These are phyloP conservation scores for Galeopsis tetrahit DNA, from an alignment of 257 asterid species.

Conservation along the genomic window DNA sequence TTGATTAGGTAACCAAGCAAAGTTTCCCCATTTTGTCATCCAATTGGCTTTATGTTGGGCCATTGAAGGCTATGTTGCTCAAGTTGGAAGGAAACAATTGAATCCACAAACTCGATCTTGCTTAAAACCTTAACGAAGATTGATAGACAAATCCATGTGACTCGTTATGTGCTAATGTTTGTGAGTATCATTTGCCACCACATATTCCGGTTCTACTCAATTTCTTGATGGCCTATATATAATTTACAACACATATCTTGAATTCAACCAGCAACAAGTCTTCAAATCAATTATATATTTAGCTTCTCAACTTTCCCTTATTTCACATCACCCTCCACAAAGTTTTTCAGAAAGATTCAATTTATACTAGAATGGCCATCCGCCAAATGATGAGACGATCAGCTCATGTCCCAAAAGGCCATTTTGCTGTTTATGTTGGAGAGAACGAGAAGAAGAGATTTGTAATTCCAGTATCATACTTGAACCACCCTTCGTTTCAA, in stretches of 20 bases:
- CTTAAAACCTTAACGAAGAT: conserved; percentile 16
- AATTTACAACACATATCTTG: too few relatives aligned
- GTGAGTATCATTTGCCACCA: conserved; percentile 18
- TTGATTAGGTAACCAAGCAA: not conserved
- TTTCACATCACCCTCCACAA: too few relatives aligned
- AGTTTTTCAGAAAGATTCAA: not conserved
- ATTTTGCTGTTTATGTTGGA: not conserved
- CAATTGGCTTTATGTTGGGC: not conserved
- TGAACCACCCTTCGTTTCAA: not conserved
- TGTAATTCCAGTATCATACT: not conserved
- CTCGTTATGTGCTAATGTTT: conserved; percentile 24
- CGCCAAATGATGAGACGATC: not conserved
- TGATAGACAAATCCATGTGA: conserved; percentile 35
- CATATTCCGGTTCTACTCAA: not conserved
- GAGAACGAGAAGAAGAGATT: not conserved
- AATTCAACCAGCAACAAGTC: too few relatives aligned
- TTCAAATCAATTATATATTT: too few relatives aligned
- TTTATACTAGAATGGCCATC: not conserved
- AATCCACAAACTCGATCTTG: not conserved
- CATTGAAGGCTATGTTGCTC: not conserved
- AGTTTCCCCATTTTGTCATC: not conserved
- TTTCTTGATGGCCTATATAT: too few relatives aligned
- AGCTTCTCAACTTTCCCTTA: too few relatives aligned
- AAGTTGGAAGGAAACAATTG: not conserved
- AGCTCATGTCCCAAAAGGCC: not conserved